phyloP scores from a whole-genome alignment of 257 asterid species.

The Solanum chmielewskii region DNA sequence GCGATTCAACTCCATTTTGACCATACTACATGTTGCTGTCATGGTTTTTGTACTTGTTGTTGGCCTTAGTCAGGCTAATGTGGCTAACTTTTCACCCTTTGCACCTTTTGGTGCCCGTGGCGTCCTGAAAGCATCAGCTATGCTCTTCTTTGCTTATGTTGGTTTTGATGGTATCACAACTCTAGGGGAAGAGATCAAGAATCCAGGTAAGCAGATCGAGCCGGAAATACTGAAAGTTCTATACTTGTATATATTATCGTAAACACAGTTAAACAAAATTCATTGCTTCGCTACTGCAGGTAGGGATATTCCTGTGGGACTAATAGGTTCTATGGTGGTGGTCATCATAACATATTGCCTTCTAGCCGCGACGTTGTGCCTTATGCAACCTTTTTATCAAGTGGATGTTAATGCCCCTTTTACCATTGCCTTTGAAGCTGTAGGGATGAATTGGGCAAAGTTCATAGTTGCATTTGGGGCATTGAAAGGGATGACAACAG shows the following conservation, averaged over 20 bases:
- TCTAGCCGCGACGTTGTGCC: conserved; percentile 14
- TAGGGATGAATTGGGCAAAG: conserved; percentile 27
- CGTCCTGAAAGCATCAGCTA: conserved; percentile 19
- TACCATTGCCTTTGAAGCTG: conserved; percentile 17
- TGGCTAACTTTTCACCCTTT: conserved; percentile 16
- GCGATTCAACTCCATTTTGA: conserved; percentile 15
- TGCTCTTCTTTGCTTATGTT: conserved; percentile 1
- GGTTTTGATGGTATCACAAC: conserved; percentile 27
- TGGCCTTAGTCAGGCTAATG: conserved; percentile 16
- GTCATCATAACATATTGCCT: conserved; percentile 14
- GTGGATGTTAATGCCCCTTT: conserved; percentile 22
- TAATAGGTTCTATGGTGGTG: conserved; percentile 29
- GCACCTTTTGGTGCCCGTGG: conserved; percentile 17
- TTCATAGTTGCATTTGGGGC: conserved; percentile 28
- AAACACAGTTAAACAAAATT: not conserved
- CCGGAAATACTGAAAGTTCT: not conserved
- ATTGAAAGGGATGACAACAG: conserved; percentile 30
- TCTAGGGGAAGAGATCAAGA: conserved; percentile 18
- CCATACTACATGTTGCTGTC: conserved; percentile 12
- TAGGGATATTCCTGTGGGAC: conserved; percentile 21
- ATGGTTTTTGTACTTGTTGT: conserved; percentile 17
- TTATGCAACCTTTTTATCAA: conserved; percentile 20
- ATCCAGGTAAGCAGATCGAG: not conserved
- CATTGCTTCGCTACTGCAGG: not conserved
- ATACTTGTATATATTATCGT: not conserved